Evolutionary conservation across 768 basidiomycete species (phyloP), one percentile per base, ranked within the genome.

Genomic region (Wakefieldia striispora): DNA sequence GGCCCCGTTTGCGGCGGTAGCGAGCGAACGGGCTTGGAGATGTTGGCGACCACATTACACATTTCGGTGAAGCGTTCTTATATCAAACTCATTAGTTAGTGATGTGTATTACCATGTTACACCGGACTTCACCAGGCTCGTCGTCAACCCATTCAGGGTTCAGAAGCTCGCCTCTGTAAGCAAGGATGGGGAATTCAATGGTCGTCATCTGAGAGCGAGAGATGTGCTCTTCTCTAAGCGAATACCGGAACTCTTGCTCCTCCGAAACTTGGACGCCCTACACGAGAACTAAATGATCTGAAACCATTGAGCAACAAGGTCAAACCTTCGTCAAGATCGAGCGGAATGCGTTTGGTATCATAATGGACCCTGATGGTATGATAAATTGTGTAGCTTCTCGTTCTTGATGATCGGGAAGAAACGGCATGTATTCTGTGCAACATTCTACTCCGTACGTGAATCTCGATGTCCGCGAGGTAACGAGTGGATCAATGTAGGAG

Each of bases 401-500:
- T 11, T 50, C 41, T 6, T 44, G 31, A 50, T 81, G 79, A 11
- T 75, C 77, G 1, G 61, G 47, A 24, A 67, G 50, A 17, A 24
- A 43, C 0, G 56, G 14, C 21, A 73, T 50, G 50, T 62, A 80
- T 0, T 21, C 13, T 4, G 52, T 57, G 19, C 26, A 13, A 36
- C 69, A 68, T 37, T 69, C 51, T 12, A 66, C 56, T 3, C 74
- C 74, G 31, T 73, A 75, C 0, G 73, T 75, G 45, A 65, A 55
- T 44, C 68, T 73, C 6, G 77, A 67, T 1, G 78, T 66, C 31
- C 78, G 72, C 12, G 67, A 65, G 0, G 69, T 64, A 11, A 80
- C 77, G n/a, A 72, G 70, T 49, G 73, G 73, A 40, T 79, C 75
- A 2, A 81, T 47, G 29, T 64, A 66, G 50, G 55, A 72, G 11